These are phyloP conservation scores for Calocybe cyanea DNA, from an alignment of 768 basidiomycete species.

Conservation along the genomic window DNA sequence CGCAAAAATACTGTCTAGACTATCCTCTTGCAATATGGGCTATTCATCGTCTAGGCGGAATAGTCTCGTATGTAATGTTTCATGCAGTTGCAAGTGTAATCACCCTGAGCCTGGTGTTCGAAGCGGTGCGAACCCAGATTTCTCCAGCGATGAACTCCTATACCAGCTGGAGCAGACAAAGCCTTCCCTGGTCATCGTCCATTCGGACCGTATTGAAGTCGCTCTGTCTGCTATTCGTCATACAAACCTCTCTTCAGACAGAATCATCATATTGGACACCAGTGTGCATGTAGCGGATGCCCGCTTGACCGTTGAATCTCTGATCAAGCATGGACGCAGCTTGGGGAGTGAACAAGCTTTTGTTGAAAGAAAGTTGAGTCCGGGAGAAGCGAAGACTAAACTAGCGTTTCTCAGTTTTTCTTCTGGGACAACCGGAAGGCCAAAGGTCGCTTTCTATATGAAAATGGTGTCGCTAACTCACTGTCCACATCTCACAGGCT, in stretches of 20 bases:
- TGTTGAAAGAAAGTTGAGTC: constrained; percentile 44
- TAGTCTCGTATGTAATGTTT: constrained; percentile 45
- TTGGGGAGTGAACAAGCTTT: constrained; percentile 28
- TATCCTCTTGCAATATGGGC: constrained; percentile 57
- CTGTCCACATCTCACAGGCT: constrained; percentile 30
- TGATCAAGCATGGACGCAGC: constrained; percentile 47
- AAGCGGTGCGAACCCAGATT: constrained; percentile 63
- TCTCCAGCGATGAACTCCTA: constrained; percentile 46
- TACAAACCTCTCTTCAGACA: constrained; percentile 34
- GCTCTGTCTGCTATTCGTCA: constrained; percentile 38
- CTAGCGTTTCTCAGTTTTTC: constrained; percentile 71
- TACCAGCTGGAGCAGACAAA: constrained; percentile 52
- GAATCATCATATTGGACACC: constrained; percentile 38
- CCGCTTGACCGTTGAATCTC: constrained; percentile 36
- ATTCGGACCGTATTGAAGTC: constrained; percentile 40
- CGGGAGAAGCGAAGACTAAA: constrained; percentile 65
- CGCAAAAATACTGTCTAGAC: constrained; percentile 27
- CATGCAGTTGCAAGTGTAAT: too few species aligned
- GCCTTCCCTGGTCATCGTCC: constrained; percentile 42
- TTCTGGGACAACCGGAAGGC: constrained; percentile 70
- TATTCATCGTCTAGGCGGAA: constrained; percentile 50
- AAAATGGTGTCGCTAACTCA: background rate
- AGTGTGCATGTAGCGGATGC: constrained; percentile 6
- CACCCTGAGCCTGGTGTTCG: background rate
- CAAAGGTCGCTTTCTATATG: constrained; percentile 43